Evolutionary conservation across 75 land plant species (phyloP).

Genomic region (Adiantum capillusveneris): DNA sequence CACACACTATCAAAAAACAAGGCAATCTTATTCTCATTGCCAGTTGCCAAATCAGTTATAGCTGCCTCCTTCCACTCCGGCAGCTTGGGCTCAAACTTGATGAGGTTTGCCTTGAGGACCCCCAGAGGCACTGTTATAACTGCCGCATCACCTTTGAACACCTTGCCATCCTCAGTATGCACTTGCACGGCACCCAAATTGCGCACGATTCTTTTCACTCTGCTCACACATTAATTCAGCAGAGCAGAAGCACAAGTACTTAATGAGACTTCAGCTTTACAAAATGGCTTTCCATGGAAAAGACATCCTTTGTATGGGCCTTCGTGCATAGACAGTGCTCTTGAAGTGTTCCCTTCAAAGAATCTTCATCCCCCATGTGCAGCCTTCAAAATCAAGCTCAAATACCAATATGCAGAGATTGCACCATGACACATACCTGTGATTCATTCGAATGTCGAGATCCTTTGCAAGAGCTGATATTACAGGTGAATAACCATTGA

Average conservation of each 20-base stretch:
- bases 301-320: too few relatives aligned
- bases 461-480: constrained; percentile 37
- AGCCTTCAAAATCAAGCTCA: too few relatives aligned
- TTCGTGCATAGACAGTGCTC: too few relatives aligned
- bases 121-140: constrained; percentile 20
- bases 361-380: too few relatives aligned
- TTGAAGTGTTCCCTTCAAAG: too few relatives aligned
- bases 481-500: constrained; percentile 44
- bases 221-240: too few relatives aligned
- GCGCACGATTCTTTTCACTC: too few relatives aligned
- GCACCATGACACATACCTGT: too few relatives aligned
- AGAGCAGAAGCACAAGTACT: too few relatives aligned
- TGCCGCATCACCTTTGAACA: constrained; percentile 31
- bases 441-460: constrained; percentile 31
- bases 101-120: constrained; percentile 13
- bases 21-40: constrained; percentile 12
- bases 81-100: constrained; percentile 7
- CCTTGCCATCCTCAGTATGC: not conserved
- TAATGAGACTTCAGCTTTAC: too few relatives aligned
- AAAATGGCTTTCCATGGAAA: too few relatives aligned
- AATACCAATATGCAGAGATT: too few relatives aligned
- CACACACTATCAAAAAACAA: constrained; percentile 5
- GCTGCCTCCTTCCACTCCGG: constrained; percentile 9
- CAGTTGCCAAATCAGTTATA: constrained; percentile 1
- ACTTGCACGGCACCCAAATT: not conserved